A percentile compares a stretch with the other conserved stretches of the same genome.
phyloP scores from a whole-genome alignment of 495 filamentous ascomycete genomes.

The Lasiosphaeria ovina region DNA sequence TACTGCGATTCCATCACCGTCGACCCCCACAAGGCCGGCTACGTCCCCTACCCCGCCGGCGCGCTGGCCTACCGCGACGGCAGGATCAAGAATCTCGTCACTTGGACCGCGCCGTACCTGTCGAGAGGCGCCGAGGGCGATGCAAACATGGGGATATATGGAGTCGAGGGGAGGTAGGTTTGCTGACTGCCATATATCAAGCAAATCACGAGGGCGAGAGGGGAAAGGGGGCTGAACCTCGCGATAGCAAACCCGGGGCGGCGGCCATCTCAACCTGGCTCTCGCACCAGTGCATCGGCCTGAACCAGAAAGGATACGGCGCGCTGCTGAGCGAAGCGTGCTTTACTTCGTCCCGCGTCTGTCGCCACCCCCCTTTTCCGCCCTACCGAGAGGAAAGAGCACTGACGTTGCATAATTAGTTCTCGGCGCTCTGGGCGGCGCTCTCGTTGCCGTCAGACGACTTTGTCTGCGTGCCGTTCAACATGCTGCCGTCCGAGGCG shows the following conservation, averaged over 20 bases:
- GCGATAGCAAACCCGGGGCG: conserved; percentile 43
- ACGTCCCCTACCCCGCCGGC: conserved; percentile 50
- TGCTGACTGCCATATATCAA: not conserved
- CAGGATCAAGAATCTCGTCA: conserved; percentile 45
- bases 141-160: conserved; percentile 44
- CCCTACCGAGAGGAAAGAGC: not conserved
- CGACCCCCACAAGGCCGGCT: conserved; percentile 50
- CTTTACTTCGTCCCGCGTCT: conserved; percentile 37
- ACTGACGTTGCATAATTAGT: conserved; percentile 21
- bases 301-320: conserved; percentile 38
- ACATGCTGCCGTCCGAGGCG: conserved; percentile 40
- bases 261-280: conserved; percentile 44
- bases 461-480: conserved; percentile 45
- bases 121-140: conserved; percentile 25
- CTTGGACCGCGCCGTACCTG: conserved; percentile 47
- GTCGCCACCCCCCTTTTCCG: conserved; percentile 4
- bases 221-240: not conserved
- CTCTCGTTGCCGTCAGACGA: conserved; percentile 27
- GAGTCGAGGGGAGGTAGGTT: conserved; percentile 39
- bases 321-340: conserved; percentile 39
- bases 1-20: conserved; percentile 46
- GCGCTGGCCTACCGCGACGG: conserved; percentile 46
- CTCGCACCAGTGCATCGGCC: conserved; percentile 39
- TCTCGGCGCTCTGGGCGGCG: conserved; percentile 45
- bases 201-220: too few relatives aligned